phyloP scores from a whole-genome alignment of 208 protist genomes.

The Trichomonas gallinae region DNA sequence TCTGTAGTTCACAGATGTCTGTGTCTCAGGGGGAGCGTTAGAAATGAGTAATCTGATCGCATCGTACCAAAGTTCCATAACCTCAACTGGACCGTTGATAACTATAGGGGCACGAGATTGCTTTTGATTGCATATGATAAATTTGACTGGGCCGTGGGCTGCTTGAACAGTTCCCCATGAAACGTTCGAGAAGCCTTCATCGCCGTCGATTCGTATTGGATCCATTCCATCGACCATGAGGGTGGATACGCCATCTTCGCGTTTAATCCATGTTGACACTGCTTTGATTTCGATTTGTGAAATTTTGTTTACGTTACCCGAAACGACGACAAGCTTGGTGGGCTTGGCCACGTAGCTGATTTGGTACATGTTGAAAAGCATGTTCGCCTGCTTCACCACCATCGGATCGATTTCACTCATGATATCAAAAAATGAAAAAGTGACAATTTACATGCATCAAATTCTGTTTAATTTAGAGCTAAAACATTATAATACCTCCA shows the following conservation, averaged over 20 bases:
- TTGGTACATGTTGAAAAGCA: not conserved
- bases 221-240: not conserved
- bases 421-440: too few relatives aligned
- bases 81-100: not conserved
- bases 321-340: not conserved
- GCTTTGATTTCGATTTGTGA: not conserved
- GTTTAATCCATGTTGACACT: not conserved
- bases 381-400: not conserved
- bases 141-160: not conserved
- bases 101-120: not conserved
- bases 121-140: not conserved
- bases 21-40: not conserved
- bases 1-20: not conserved
- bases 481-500: too few relatives aligned
- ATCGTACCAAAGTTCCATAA: conserved; percentile 22
- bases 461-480: too few relatives aligned
- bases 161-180: not conserved
- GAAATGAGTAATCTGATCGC: not conserved
- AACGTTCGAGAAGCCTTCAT: not conserved
- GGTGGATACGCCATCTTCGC: not conserved
- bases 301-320: not conserved
- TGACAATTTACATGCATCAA: too few relatives aligned
- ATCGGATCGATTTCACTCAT: not conserved
- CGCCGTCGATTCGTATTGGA: not conserved
- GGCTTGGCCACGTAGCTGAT: not conserved